Evolutionary conservation across 495 filamentous ascomycete genomes (phyloP).

Genomic region (Penicillium herquei): DNA sequence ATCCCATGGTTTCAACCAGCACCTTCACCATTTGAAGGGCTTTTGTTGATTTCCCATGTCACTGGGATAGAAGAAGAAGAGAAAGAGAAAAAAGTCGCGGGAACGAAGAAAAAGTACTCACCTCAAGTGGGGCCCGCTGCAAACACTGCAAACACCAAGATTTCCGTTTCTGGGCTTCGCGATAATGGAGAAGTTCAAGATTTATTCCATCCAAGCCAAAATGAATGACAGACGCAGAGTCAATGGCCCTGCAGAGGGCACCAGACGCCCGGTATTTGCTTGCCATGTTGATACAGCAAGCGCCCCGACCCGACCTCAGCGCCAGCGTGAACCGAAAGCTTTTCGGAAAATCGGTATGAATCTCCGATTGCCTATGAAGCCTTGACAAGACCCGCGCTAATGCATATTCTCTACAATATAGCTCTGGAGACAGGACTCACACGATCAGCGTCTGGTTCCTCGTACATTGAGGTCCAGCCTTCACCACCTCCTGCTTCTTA

Average conservation of each 20-base stretch:
- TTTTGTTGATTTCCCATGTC: constrained; percentile 1
- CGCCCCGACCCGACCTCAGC: constrained; percentile 42
- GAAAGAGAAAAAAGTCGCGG: constrained; percentile 16
- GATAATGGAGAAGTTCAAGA: constrained; percentile 6
- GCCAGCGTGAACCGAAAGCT: constrained; percentile 59
- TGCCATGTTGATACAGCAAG: constrained; percentile 37
- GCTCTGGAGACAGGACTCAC: constrained; percentile 89
- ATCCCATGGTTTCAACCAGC: constrained; percentile 5
- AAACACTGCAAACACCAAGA: constrained; percentile 48
- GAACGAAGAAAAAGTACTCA: constrained; percentile 29
- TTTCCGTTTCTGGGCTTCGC: constrained; percentile 35
- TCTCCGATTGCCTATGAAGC: background rate
- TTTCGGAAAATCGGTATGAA: constrained; percentile 81
- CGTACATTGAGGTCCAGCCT: constrained; percentile 80
- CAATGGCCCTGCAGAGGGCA: constrained; percentile 81
- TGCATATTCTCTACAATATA: constrained; percentile 27
- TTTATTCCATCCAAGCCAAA: constrained; percentile 20
- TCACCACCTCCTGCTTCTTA: constrained; percentile 46
- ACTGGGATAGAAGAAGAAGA: constrained; percentile 21
- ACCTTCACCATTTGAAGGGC: constrained; percentile 24
- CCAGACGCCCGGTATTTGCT: constrained; percentile 70
- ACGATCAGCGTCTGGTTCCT: constrained; percentile 89
- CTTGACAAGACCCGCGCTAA: constrained; percentile 9
- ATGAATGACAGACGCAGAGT: constrained; percentile 90
- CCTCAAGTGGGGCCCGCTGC: constrained; percentile 21